Evolutionary conservation across 2,329 filamentous ascomycete species (phyloP).

Genomic region (Ophiosphaerella korrae): DNA sequence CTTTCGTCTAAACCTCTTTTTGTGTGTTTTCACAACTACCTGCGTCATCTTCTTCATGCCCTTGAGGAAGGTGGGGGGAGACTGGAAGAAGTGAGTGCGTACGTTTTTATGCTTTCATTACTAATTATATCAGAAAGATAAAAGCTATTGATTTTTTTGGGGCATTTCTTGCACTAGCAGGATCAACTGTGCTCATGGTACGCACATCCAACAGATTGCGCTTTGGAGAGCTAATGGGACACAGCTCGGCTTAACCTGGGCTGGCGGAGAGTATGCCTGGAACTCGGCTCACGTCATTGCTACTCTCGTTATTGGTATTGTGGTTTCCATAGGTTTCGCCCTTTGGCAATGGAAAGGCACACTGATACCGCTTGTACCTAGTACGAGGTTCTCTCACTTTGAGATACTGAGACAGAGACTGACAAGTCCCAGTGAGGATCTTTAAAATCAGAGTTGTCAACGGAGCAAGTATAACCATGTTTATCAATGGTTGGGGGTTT

Average conservation of each 20-base stretch:
- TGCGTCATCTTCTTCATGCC: constrained; percentile 31
- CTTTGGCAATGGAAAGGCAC: constrained; percentile 66
- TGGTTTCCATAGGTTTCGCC: constrained; percentile 54
- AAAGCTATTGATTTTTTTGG: constrained; percentile 64
- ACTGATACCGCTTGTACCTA: constrained; percentile 62
- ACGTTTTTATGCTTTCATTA: too few relatives aligned
- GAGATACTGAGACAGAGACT: not conserved
- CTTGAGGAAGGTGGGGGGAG: constrained; percentile 53
- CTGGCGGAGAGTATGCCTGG: constrained; percentile 63
- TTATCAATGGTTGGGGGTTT: constrained; percentile 66
- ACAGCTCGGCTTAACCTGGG: constrained; percentile 58
- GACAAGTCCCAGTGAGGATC: constrained; percentile 17
- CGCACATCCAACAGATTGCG: too few relatives aligned
- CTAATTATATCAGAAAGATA: constrained; percentile 20
- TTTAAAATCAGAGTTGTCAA: constrained; percentile 24
- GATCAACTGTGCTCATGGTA: constrained; percentile 60
- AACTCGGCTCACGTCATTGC: constrained; percentile 56
- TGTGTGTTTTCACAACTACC: constrained; percentile 19
- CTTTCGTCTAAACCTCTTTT: constrained; percentile 45
- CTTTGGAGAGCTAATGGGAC: too few relatives aligned
- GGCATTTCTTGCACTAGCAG: constrained; percentile 58
- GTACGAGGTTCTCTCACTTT: constrained; percentile 33
- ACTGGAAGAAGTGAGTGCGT: constrained; percentile 55
- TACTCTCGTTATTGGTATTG: constrained; percentile 57
- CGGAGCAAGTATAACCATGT: constrained; percentile 47